Conservation (phyloP, 2,329 filamentous ascomycete genomes). For the Monosporascus sp. region DNA sequence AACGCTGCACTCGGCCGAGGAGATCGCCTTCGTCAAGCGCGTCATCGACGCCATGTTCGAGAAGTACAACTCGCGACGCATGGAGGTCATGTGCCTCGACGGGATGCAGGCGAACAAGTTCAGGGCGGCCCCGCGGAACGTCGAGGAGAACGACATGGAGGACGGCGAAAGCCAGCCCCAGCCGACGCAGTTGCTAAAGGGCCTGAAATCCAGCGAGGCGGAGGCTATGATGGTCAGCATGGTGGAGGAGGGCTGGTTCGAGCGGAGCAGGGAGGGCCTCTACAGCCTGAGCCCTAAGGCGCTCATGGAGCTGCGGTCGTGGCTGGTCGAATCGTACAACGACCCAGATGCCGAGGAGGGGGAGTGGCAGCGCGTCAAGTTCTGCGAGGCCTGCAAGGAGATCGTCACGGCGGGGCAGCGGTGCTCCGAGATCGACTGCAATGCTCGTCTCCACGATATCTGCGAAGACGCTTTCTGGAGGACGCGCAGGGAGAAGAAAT, state of each 20-base stretch:
- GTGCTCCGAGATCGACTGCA: constrained; percentile 64
- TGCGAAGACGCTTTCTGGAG: constrained; percentile 73
- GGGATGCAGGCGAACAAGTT: constrained; percentile 74
- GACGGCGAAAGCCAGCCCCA: constrained; percentile 26
- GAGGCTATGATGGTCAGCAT: constrained; percentile 66
- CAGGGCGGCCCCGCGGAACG: constrained; percentile 42
- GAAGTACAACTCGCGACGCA: constrained; percentile 70
- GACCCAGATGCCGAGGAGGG: constrained; percentile 55
- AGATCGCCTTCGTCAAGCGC: constrained; percentile 85
- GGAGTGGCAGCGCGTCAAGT: constrained; percentile 74
- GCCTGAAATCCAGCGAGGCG: constrained; percentile 72
- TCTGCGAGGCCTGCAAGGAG: constrained; percentile 83
- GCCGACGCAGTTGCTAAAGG: constrained; percentile 32
- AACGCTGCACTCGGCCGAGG: constrained; percentile 72
- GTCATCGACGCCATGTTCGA: constrained; percentile 91
- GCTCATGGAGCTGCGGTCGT: constrained; percentile 77
- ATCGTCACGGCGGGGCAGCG: constrained; percentile 81
- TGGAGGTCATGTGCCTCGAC: constrained; percentile 78
- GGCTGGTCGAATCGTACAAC: constrained; percentile 88
- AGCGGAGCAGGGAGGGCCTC: constrained; percentile 64
- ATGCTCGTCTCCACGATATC: constrained; percentile 67
- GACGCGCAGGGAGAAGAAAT: constrained; percentile 54
- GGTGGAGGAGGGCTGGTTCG: constrained; percentile 78
- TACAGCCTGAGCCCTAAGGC: constrained; percentile 73
- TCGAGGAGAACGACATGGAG: constrained; percentile 25